Base-by-base conservation (phyloP, 768 basidiomycete genomes). In the Lentinula detonsa region DNA sequence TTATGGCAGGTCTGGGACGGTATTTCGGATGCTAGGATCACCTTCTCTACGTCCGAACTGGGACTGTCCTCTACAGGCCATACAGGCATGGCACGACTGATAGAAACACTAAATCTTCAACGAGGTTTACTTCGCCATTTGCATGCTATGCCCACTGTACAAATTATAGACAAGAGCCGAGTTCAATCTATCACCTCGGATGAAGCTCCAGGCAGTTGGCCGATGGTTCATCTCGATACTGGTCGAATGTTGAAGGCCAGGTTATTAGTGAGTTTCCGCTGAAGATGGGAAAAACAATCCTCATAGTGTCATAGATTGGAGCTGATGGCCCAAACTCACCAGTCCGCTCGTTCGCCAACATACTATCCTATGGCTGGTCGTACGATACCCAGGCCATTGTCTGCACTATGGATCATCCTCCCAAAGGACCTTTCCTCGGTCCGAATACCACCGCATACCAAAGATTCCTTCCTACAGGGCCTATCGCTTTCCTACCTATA, bases 271-370 rank as follows among this genome's bases (percentile, higher is more conserved):
- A 74, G 81, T 75, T 57, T 31, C 23, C 31, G 45, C 35, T 9
- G 40, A 33, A 48, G 8, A 40, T 8, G 16, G 46, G 63, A 50
- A 56, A 11, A 23, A 53, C 21, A 33, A 33, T 60, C 39, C 48
- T 53, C 37, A 23, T 59, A 48, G 18, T 23, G n/a, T 54, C 40
- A 23, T 65, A 93, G 91, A 85, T 98, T 37, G 96, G 97, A 16
- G 96, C 97, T 4, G 97, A 98, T 68, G 97, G 97, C 3, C 88
- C 86, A 71, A 95, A 94, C 68, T 98, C 95, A 0, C 95, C 95
- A 10, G 97, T 98, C 23, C 85, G 95, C 50, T 71, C 86, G 28
- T 98, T 88, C 69, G 90, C 95, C 0, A 79, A 85, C 28, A 97
- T 98, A 64, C 77, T 87, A 23, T 88, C 93, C 0, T 95, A 86